A percentile compares a stretch with the other conserved stretches of the same genome.
Evolutionary conservation across 495 filamentous ascomycete genomes (phyloP).

Genomic region (Podospora australis): DNA sequence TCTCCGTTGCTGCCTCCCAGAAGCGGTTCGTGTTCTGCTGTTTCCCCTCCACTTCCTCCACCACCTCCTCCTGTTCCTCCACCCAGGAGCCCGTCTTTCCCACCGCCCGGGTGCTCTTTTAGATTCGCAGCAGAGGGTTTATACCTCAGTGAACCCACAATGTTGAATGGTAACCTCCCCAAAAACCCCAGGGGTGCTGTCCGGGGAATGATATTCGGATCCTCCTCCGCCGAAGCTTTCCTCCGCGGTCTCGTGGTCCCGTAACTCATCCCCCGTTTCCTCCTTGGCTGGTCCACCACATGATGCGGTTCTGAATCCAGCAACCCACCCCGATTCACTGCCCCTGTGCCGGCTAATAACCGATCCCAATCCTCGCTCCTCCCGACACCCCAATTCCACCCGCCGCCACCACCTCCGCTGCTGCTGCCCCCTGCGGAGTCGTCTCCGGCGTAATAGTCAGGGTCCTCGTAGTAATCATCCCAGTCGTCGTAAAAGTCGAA

Average conservation of each 20-base stretch:
- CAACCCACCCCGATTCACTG: constrained; percentile 24
- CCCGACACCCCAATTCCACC: constrained; percentile 50
- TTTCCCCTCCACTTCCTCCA: constrained; percentile 22
- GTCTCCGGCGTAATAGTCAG: constrained; percentile 31
- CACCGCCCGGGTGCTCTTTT: constrained; percentile 70
- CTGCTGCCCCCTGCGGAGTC: constrained; percentile 47
- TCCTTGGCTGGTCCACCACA: constrained; percentile 58
- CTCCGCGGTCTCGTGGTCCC: constrained; percentile 63
- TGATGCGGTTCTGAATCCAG: constrained; percentile 28
- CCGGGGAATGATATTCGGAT: constrained; percentile 87
- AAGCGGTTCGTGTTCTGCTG: constrained; percentile 68
- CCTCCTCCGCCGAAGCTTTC: constrained; percentile 63
- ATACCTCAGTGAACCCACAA: constrained; percentile 78
- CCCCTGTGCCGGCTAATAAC: constrained; percentile 70
- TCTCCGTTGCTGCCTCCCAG: constrained; percentile 53
- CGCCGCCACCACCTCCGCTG: constrained; percentile 7
- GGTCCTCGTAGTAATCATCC: constrained; percentile 57
- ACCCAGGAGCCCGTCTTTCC: constrained; percentile 43
- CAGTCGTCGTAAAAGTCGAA: constrained; percentile 99
- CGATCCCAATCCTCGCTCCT: constrained; percentile 84
- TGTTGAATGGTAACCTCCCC: constrained; percentile 74
- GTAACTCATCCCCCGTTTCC: constrained; percentile 84
- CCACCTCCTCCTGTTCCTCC: constrained; percentile 14
- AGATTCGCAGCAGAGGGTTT: constrained; percentile 86
- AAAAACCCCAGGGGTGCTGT: constrained; percentile 83